Base-by-base conservation (phyloP, 1,139 yeast genomes). In the Yamadazyma epiphylla region DNA sequence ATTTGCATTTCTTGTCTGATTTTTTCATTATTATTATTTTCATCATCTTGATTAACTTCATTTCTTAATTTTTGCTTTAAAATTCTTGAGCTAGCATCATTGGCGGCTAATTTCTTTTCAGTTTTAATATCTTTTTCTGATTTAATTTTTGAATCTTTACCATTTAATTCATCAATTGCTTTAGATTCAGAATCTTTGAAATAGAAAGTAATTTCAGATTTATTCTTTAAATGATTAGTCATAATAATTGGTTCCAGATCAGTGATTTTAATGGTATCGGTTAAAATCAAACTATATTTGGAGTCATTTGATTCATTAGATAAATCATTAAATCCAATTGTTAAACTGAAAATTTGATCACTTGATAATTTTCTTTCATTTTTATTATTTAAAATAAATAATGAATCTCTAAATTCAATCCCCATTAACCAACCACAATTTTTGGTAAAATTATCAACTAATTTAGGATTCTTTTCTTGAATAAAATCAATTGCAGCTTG, bases 341-440 rank as follows among this genome's bases (percentile, higher is more conserved):
- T 77, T 35, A 91, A 60, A 27, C 87, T 80, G 35, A 88, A 70
- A 11, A 88, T 78, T 53, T 87, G 82, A 23, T 91, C 91, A 41
- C 78, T 81, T 36, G 70, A 70, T 36, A 91, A 63, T 17, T 57
- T 61, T 44, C 94, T 71, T 26, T 80, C 86, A 53, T 78, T 84
- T 49, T 86, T 89, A 16, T 73, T 67, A 48, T 84, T 86, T 36
- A 91, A 64, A 19, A 88, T 69, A 42, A 85, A 76, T 2, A 81
- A 64, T 0, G 91, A 74, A 53, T 89, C 96, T 55, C 95, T 75
- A 51, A 86, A 87, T 51, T 88, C 96, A 43, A 91, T 74, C 35
- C 98, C 98, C 41, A 85, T 80, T 36, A 87, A 69, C 76, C 94
- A 86, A 33, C 98, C 98, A 42, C 84, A 75, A 48, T 85, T 88